These are phyloP conservation scores for Aspergillus wentii DNA, from an alignment of 495 filamentous ascomycete species.

Conservation along the genomic window DNA sequence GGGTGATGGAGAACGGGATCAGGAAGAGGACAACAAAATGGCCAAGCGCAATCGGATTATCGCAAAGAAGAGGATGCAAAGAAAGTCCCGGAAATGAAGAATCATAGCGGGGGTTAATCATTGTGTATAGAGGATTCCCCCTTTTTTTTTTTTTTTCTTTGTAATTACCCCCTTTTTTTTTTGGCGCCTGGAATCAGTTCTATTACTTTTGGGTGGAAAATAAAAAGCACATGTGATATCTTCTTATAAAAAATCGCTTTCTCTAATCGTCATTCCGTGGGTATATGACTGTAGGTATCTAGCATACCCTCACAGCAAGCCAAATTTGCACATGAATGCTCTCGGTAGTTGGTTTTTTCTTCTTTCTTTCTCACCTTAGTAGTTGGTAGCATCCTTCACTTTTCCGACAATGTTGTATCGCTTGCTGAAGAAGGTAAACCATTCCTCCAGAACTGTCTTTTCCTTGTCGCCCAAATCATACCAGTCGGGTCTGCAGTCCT, in stretches of 20 bases:
- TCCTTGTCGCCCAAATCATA: conserved; percentile 81
- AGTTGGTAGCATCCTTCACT: conserved; percentile 50
- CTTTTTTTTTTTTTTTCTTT: neutral
- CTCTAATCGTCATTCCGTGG: too few species aligned
- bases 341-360: too few species aligned
- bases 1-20: conserved; percentile 20
- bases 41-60: conserved; percentile 63
- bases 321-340: too few species aligned
- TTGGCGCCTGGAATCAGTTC: neutral
- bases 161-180: conserved; percentile 4
- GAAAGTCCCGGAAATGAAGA: conserved; percentile 45
- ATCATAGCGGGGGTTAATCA: conserved; percentile 8
- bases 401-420: conserved; percentile 89
- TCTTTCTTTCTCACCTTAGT: conserved; percentile 9
- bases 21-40: conserved; percentile 48
- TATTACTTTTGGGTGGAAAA: too few species aligned
- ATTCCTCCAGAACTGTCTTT: conserved; percentile 79
- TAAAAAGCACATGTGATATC: conserved; percentile 21
- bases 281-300: too few species aligned
- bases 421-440: conserved; percentile 94
- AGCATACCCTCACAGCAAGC: too few species aligned
- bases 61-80: conserved; percentile 59
- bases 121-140: conserved; percentile 1
- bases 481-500: conserved; percentile 83
- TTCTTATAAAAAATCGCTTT: too few species aligned